Evolutionary conservation across 2,329 filamentous ascomycete species (phyloP), one percentile per base, ranked within the genome.

Genomic region (Knufia fluminis): DNA sequence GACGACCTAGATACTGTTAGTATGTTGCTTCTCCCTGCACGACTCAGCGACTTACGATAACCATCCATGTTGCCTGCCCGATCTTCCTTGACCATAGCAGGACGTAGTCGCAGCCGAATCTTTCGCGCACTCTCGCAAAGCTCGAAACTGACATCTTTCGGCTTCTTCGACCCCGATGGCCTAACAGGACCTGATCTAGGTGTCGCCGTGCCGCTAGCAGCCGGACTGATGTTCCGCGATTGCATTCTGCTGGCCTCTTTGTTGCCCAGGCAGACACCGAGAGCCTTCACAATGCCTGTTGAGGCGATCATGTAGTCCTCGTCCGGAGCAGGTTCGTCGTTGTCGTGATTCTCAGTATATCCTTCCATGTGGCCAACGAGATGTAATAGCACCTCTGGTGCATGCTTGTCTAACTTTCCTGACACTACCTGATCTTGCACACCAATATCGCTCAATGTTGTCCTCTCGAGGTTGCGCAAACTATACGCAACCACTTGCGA

Each of bases 401-500:
- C 63, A n/a, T 75, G 72, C 17, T 82, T 75, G 19, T 74, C 56
- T 2, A 40, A 35, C 35, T 24, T 22, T 14, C 28, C 35, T 8
- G 59, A 69, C 50, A 71, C 73, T n/a, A 71, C 69, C 36, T 64
- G 64, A 58, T 63, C 62, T 63, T 69, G 69, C 49, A 70, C 64
- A n/a, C 70, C 64, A 46, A 72, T 66, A 28, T 84, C 82, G 8
- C 77, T 74, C 51, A 88, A 79, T 9, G 86, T 82, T 14, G 85
- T 78, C 8, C 78, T 79, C 64, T 95, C 88, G 73, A 98, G 83
- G 60, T 98, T 98, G 50, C 86, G 81, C 54, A 98, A 75, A 54
- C 86, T 95, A 66, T 96, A 96, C 0, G 88, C 91, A 38, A 96
- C 83, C n/a, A 95, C 85, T 65, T 95, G 90, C 61, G 91, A 94